Conservation (phyloP, 2,329 filamentous ascomycete species). For the Fusarium burgessii region DNA sequence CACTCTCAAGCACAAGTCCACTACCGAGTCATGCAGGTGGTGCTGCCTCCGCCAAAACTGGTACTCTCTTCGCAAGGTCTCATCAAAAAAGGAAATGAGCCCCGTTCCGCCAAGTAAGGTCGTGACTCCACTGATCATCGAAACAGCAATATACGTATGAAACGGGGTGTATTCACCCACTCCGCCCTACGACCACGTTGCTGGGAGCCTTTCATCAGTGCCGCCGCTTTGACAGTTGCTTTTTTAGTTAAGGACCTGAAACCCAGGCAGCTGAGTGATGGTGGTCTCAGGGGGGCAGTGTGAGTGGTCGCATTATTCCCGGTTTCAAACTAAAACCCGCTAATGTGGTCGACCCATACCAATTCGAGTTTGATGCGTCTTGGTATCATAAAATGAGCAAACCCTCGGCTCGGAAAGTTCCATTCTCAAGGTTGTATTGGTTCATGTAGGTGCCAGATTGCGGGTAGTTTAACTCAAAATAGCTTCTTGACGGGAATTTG, state of each 20-base stretch:
- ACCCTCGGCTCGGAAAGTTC: slow-evolving; percentile 5
- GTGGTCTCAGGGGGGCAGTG: not conserved
- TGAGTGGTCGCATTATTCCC: slow-evolving; percentile 16
- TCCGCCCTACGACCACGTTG: slow-evolving; percentile 7
- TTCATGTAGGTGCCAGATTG: not conserved
- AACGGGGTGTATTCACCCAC: not conserved
- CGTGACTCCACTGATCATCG: slow-evolving; percentile 18
- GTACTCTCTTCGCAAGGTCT: slow-evolving; percentile 6
- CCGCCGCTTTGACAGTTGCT: slow-evolving; percentile 21
- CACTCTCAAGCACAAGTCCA: not conserved
- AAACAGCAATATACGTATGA: slow-evolving; percentile 14
- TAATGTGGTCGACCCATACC: not conserved
- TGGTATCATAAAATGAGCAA: not conserved
- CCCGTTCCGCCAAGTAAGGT: not conserved
- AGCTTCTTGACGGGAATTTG: not conserved
- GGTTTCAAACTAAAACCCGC: slow-evolving; percentile 10
- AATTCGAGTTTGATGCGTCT: not conserved
- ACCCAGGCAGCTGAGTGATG: not conserved
- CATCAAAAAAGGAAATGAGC: slow-evolving; percentile 20
- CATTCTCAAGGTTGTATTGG: not conserved
- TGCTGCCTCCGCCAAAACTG: not conserved
- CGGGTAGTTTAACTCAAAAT: not conserved
- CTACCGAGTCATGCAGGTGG: not conserved
- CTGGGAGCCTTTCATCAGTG: not conserved
- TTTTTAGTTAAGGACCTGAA: slow-evolving; percentile 18